Conservation (phyloP, 306 rosid genomes). For the Luffa acutangula region DNA sequence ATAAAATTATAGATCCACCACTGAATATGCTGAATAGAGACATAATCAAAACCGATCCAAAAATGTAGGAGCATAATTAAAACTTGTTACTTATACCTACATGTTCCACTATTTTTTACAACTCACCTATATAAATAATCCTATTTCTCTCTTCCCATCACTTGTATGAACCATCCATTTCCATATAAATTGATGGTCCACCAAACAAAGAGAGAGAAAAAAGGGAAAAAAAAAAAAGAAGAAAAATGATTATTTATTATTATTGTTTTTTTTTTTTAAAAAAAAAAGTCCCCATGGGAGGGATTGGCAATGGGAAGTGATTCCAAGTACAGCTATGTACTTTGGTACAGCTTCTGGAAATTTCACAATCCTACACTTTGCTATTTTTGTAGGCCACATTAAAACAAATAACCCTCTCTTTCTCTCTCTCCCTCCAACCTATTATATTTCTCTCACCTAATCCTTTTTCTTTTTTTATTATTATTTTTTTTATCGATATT, state of each 20-base stretch:
- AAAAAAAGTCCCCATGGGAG: background rate
- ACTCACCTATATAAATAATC: background rate
- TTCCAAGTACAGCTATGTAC: conserved; percentile 11
- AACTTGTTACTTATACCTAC: no score
- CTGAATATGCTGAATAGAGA: no score
- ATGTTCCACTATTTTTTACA: no score
- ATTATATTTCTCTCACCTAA: background rate
- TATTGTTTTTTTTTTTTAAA: background rate
- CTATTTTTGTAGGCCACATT: background rate
- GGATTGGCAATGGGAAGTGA: background rate
- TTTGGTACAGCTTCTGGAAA: background rate
- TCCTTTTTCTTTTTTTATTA: no score
- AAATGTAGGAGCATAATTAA: no score
- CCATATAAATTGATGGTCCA: conserved; percentile 4
- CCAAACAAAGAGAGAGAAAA: background rate
- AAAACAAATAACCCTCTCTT: background rate
- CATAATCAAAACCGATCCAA: no score
- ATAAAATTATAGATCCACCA: no score
- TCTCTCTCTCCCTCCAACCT: background rate
- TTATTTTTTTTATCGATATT: background rate
- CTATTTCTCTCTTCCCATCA: no score
- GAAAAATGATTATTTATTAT: background rate
- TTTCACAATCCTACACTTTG: conserved; percentile 4
- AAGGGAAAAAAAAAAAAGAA: background rate
- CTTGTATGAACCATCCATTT: background rate